These are phyloP conservation scores for Aegilops tauschii DNA, from an alignment of 176 grass and related monocot genomes.

Conservation along the genomic window DNA sequence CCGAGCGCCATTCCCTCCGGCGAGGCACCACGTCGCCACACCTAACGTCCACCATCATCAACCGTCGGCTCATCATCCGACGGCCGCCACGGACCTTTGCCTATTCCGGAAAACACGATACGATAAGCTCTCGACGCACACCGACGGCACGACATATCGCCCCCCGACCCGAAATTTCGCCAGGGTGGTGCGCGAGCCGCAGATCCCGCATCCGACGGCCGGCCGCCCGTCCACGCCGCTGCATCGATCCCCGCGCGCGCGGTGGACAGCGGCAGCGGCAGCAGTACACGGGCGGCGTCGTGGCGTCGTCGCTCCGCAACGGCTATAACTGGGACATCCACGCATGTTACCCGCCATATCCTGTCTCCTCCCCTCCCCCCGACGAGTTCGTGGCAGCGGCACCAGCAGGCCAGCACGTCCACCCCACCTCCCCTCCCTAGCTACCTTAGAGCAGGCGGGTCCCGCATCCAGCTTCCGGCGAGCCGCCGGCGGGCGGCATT, in stretches of 20 bases:
- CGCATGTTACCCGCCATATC: constrained; percentile 59
- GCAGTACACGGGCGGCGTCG: background rate
- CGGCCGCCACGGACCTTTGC: background rate
- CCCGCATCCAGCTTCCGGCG: constrained; percentile 7
- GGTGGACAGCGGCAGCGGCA: background rate
- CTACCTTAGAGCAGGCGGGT: background rate
- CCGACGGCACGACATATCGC: background rate
- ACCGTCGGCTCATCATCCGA: background rate
- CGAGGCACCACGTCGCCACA: constrained; percentile 17
- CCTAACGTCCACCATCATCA: background rate
- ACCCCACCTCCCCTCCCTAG: background rate
- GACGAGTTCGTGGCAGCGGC: background rate
- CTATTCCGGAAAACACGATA: background rate
- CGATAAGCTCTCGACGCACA: background rate
- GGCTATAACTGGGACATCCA: constrained; percentile 51
- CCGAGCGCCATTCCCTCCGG: background rate
- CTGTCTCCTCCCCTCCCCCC: constrained; percentile 14
- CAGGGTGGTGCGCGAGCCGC: background rate
- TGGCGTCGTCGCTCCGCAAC: constrained; percentile 35
- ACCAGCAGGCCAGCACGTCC: background rate
- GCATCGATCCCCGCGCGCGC: background rate
- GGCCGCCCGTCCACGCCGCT: background rate
- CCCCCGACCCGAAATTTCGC: background rate
- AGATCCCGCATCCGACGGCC: constrained; percentile 17
- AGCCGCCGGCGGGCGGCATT: constrained; percentile 35